Conservation (phyloP, 1,284 basidiomycete species). For the Pseudozyma sp. region DNA sequence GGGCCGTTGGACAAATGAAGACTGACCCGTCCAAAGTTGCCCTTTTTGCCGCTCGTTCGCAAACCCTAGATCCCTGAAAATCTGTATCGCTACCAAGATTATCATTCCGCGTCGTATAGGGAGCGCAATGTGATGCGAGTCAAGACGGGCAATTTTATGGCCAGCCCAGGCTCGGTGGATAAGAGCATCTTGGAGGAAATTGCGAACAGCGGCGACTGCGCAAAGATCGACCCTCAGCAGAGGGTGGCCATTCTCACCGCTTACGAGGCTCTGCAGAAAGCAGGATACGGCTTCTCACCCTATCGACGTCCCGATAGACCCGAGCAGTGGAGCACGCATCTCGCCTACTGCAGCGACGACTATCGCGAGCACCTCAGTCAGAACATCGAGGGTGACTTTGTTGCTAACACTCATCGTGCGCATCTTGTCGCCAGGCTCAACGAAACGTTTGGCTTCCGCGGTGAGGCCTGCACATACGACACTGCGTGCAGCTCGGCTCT, state of each 20-base stretch:
- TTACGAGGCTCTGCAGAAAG: conserved; percentile 35
- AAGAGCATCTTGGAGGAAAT: conserved; percentile 19
- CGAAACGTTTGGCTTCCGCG: conserved; percentile 42
- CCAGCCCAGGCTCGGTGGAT: conserved; percentile 36
- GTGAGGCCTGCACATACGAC: conserved; percentile 48
- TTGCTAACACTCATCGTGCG: conserved; percentile 41
- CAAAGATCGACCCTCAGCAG: conserved; percentile 51
- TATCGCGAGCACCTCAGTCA: conserved; percentile 50
- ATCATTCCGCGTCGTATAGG: conserved; percentile 42
- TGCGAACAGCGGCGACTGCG: conserved; percentile 21
- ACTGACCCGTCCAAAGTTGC: background rate
- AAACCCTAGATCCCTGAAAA: conserved; percentile 28
- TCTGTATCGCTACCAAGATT: conserved; percentile 50
- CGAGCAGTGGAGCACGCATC: conserved; percentile 43
- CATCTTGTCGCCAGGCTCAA: conserved; percentile 39
- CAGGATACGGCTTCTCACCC: conserved; percentile 39
- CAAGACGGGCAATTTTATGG: conserved; percentile 40
- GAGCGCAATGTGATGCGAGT: conserved; percentile 56
- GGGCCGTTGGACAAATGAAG: background rate
- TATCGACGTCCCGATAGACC: conserved; percentile 16
- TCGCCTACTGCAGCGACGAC: conserved; percentile 51
- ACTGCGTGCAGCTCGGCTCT: conserved; percentile 54
- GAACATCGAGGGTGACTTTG: conserved; percentile 34
- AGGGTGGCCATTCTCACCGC: conserved; percentile 40
- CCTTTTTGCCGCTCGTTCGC: background rate